Conservation (phyloP, 257 asterid species). For the Voacanga thouarsii region DNA sequence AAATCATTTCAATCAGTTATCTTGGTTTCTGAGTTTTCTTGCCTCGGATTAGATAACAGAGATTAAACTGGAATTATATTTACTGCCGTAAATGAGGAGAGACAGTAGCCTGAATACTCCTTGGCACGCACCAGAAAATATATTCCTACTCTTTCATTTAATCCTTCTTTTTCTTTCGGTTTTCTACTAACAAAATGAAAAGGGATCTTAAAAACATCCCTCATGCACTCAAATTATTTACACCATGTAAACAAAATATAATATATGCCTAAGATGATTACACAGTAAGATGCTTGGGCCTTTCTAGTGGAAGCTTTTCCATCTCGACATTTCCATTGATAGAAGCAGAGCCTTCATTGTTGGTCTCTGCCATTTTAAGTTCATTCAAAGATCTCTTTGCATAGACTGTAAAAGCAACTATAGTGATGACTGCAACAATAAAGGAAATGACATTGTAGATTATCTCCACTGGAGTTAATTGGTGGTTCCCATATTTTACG, state of each 20-base stretch:
- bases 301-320: constrained; percentile 50
- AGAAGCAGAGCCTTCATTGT: constrained; percentile 26
- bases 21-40: too few relatives aligned
- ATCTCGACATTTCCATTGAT: constrained; percentile 41
- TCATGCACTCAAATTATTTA: background rate
- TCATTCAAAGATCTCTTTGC: constrained; percentile 60
- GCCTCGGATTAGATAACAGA: too few relatives aligned
- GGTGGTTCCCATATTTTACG: constrained; percentile 69
- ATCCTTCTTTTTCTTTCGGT: background rate
- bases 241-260: background rate
- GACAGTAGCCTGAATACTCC: background rate
- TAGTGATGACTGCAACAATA: constrained; percentile 55
- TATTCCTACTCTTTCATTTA: background rate
- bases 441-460: constrained; percentile 70
- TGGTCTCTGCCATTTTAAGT: constrained; percentile 45
- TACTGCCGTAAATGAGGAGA: background rate
- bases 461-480: constrained; percentile 66
- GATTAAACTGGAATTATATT: background rate
- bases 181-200: background rate
- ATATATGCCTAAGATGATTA: background rate
- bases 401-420: constrained; percentile 64
- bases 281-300: constrained; percentile 6
- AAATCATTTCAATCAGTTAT: background rate
- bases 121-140: background rate
- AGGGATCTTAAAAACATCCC: constrained; percentile 9